Evolutionary conservation across 2,329 filamentous ascomycete genomes (phyloP).

Genomic region (Apiospora pterosperma): DNA sequence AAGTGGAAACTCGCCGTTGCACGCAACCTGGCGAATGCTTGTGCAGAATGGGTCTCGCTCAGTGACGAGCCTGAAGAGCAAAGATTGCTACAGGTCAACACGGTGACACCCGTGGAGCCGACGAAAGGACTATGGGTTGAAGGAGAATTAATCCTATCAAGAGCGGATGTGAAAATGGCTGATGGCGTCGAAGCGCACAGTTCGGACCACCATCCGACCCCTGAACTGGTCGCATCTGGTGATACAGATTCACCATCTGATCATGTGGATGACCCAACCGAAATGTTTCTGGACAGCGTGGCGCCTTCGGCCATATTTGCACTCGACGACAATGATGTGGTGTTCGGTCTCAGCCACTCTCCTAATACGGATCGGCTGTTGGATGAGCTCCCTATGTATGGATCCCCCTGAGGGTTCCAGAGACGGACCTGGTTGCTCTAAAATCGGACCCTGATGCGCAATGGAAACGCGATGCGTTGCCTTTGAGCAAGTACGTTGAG

Average conservation of each 20-base stretch:
- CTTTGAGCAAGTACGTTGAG: slow-evolving; percentile 82
- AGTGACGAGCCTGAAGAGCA: slow-evolving; percentile 61
- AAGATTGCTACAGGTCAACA: slow-evolving; percentile 64
- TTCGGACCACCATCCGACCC: slow-evolving; percentile 52
- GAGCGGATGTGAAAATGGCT: slow-evolving; percentile 23
- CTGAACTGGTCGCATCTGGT: slow-evolving; percentile 63
- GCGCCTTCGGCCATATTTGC: slow-evolving; percentile 79
- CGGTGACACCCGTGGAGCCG: slow-evolving; percentile 41
- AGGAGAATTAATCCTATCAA: neutral
- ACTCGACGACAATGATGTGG: slow-evolving; percentile 75
- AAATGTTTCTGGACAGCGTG: slow-evolving; percentile 40
- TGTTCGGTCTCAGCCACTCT: slow-evolving; percentile 73
- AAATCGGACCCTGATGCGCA: slow-evolving; percentile 64
- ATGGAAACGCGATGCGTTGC: slow-evolving; percentile 75
- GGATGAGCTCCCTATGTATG: slow-evolving; percentile 77
- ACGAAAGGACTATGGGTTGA: slow-evolving; percentile 12
- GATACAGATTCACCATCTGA: slow-evolving; percentile 56
- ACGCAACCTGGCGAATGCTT: slow-evolving; percentile 75
- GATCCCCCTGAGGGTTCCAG: slow-evolving; percentile 59
- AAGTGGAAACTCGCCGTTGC: slow-evolving; percentile 89
- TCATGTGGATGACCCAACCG: slow-evolving; percentile 35
- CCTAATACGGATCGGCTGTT: slow-evolving; percentile 73
- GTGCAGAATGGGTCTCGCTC: slow-evolving; percentile 69
- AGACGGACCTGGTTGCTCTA: slow-evolving; percentile 52
- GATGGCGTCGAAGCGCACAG: slow-evolving; percentile 28